Base-by-base conservation (phyloP, 768 basidiomycete genomes). In the Cyclocybe aegerita region DNA sequence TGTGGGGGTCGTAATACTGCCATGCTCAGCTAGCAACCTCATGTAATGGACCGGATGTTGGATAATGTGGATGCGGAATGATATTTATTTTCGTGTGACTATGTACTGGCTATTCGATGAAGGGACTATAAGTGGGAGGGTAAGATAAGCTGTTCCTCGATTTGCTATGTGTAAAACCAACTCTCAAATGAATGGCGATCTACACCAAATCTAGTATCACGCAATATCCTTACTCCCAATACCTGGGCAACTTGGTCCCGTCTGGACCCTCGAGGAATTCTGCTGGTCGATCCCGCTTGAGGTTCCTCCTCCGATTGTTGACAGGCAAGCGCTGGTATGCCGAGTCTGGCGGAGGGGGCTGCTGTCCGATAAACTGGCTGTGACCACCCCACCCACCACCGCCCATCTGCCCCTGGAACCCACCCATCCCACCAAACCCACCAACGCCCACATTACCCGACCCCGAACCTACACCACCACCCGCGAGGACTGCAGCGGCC, bases 281-380 rank as follows among this genome's bases (percentile, higher is more conserved):
- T 4, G 87, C 85, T 1, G 90, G 90, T 40, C 90, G 74, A 30
- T 93, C 91, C 7, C 90, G 79, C 68, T 93, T 92, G 56, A 89
- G 60, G 57, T 83, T 83, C 61, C 88, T 73, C 46, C 90, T 78
- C 51, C 90, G 77, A 60, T 89, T 90, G 60, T 92, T 93, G 47
- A 93, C 69, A 30, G 90, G 90, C 43, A 91, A 62, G 33, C 91
- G 77, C 65, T 93, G 91, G 64, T 93, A 93, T n/a, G 90, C 87
- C 5, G 90, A 92, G 54, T 93, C 90, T 61, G 84, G 82, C 5
- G 77, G 76, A 44, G 78, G 77, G 30, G 79, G 77, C 64, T 88
- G 86, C 60, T 89, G 86, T 54, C 79, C 82, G 40, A 75, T 58
- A 63, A 77, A 88, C 50, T 77, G 75, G 58, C 74, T 76, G 44